phyloP scores from a whole-genome alignment of 257 asterid species.

The Scutellaria baicalensis region DNA sequence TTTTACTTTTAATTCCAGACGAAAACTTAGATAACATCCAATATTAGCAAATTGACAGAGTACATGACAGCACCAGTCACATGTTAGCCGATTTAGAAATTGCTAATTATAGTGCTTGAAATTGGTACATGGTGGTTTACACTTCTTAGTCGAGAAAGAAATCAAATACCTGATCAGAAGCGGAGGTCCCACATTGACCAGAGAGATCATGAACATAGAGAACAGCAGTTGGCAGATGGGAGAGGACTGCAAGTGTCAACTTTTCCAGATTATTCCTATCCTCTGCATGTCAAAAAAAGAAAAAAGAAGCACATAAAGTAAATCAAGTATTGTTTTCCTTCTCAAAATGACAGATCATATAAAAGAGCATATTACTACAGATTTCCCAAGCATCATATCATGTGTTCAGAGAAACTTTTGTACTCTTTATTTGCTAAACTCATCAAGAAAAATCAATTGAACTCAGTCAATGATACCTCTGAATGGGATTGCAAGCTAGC shows the following conservation, averaged over 20 bases:
- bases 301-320: background rate
- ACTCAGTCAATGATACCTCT: background rate
- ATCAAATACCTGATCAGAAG: conserved; percentile 83
- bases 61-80: background rate
- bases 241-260: conserved; percentile 90
- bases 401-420: background rate
- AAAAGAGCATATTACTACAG: background rate
- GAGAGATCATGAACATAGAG: conserved; percentile 94
- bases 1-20: background rate
- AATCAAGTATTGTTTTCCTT: background rate
- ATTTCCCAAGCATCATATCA: background rate
- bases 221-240: conserved; percentile 96
- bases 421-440: background rate
- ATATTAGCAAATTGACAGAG: background rate
- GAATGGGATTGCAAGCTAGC: background rate
- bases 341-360: background rate
- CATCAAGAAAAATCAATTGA: background rate
- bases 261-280: conserved; percentile 95
- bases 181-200: conserved; percentile 93
- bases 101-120: background rate
- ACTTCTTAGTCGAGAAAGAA: background rate
- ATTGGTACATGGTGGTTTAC: background rate
- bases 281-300: conserved; percentile 50
- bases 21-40: background rate
- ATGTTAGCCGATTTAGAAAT: background rate